These are phyloP conservation scores for Aspergillus glaucus DNA, from an alignment of 2,329 filamentous ascomycete species.

Conservation along the genomic window DNA sequence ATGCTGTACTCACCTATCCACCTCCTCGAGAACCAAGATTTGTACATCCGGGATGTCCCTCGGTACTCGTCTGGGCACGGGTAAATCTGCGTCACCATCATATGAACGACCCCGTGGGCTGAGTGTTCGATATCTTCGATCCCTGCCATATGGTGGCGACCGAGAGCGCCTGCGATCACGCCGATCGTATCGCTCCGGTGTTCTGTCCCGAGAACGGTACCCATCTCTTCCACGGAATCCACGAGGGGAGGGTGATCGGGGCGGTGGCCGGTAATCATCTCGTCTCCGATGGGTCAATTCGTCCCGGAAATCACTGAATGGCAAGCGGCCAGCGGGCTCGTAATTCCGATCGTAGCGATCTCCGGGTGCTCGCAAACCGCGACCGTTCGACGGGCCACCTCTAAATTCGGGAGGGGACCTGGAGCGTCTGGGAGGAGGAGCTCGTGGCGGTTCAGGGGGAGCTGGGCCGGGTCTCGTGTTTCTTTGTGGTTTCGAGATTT, in stretches of 20 bases:
- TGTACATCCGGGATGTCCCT: slow-evolving; percentile 82
- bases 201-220: slow-evolving; percentile 45
- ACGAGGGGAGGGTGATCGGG: slow-evolving; percentile 54
- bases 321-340: slow-evolving; percentile 27
- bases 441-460: slow-evolving; percentile 31
- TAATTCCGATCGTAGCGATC: slow-evolving; percentile 42
- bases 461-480: slow-evolving; percentile 56
- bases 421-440: slow-evolving; percentile 47
- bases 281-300: slow-evolving; percentile 43
- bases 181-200: slow-evolving; percentile 47
- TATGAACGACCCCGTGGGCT: slow-evolving; percentile 55
- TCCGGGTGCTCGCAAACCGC: slow-evolving; percentile 22
- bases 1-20: slow-evolving; percentile 47
- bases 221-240: slow-evolving; percentile 59
- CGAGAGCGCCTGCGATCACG: slow-evolving; percentile 60
- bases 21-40: slow-evolving; percentile 71
- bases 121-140: slow-evolving; percentile 62
- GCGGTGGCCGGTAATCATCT: slow-evolving; percentile 59
- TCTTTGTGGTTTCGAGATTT: slow-evolving; percentile 76
- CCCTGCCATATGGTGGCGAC: slow-evolving; percentile 60
- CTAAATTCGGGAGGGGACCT: slow-evolving; percentile 59
- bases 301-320: slow-evolving; percentile 46
- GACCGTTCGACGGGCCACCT: slow-evolving; percentile 24
- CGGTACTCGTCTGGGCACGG: slow-evolving; percentile 67
- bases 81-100: slow-evolving; percentile 57